Evolutionary conservation across 371 early-diverging fungal genomes (phyloP).

Genomic region (Syncephalastrum contaminatum): DNA sequence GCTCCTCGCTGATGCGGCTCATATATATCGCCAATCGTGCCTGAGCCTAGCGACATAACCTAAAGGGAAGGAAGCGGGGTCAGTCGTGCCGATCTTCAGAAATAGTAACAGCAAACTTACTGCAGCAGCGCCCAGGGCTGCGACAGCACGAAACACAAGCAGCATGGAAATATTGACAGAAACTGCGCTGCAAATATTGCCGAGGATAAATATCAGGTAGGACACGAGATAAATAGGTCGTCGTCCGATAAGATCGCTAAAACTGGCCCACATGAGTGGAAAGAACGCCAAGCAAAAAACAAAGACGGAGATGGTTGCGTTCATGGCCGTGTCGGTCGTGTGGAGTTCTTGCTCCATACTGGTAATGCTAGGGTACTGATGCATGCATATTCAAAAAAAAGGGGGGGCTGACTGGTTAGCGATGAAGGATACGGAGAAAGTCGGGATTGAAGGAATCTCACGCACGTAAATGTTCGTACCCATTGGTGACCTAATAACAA

Average conservation of each 20-base stretch:
- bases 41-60: slow-evolving; percentile 49
- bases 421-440: not conserved
- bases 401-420: slow-evolving; percentile 17
- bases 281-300: slow-evolving; percentile 32
- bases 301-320: slow-evolving; percentile 40
- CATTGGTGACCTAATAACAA: not conserved
- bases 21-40: slow-evolving; percentile 44
- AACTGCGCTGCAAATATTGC: slow-evolving; percentile 33
- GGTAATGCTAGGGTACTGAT: slow-evolving; percentile 37
- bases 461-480: too few species aligned
- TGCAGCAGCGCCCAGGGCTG: slow-evolving; percentile 39
- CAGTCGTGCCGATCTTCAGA: not conserved
- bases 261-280: slow-evolving; percentile 39
- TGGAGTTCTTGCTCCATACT: slow-evolving; percentile 34
- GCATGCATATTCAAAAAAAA: slow-evolving; percentile 28
- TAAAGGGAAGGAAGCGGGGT: not conserved
- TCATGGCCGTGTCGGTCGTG: slow-evolving; percentile 36
- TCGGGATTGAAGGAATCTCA: not conserved
- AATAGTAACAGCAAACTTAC: slow-evolving; percentile 8
- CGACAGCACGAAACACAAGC: slow-evolving; percentile 35
- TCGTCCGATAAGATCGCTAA: slow-evolving; percentile 36
- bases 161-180: slow-evolving; percentile 44
- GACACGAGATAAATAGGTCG: slow-evolving; percentile 41
- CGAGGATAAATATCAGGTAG: slow-evolving; percentile 28
- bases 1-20: slow-evolving; percentile 37